These are phyloP conservation scores for Xerocomus spinulosus DNA, from an alignment of 768 basidiomycete genomes.

Conservation along the genomic window DNA sequence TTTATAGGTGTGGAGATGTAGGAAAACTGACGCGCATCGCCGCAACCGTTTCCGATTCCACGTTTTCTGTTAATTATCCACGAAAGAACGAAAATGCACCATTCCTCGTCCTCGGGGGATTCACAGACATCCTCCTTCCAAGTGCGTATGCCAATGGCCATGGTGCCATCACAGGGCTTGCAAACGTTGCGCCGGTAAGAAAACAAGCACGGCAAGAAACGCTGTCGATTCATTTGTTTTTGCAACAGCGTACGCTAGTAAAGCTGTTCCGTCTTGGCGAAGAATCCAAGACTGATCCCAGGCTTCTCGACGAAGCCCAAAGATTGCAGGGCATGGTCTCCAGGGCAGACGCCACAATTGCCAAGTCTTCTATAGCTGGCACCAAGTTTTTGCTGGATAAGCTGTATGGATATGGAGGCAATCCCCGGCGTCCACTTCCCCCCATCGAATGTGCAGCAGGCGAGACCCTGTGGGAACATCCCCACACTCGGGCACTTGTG, in stretches of 20 bases:
- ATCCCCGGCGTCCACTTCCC: constrained; percentile 72
- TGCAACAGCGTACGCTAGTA: constrained; percentile 48
- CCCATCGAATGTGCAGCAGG: constrained; percentile 55
- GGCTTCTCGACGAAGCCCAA: constrained; percentile 63
- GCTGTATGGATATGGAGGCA: constrained; percentile 76
- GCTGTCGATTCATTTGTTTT: neutral
- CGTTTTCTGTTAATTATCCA: constrained; percentile 57
- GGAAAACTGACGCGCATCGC: constrained; percentile 87
- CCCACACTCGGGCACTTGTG: constrained; percentile 65
- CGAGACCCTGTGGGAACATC: constrained; percentile 64
- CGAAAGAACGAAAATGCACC: constrained; percentile 62
- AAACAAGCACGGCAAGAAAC: neutral
- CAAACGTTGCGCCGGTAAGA: constrained; percentile 73
- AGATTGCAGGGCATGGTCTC: constrained; percentile 77
- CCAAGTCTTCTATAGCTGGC: constrained; percentile 71
- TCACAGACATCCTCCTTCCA: constrained; percentile 75
- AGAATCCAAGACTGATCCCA: constrained; percentile 49
- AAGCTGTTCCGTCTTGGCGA: constrained; percentile 62
- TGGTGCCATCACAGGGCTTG: constrained; percentile 89
- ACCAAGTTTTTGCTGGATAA: constrained; percentile 79
- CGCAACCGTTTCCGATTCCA: constrained; percentile 52
- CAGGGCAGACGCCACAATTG: constrained; percentile 74
- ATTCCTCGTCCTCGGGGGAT: constrained; percentile 86
- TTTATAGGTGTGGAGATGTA: constrained; percentile 76
- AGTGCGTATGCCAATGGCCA: constrained; percentile 69